Base-by-base conservation (phyloP, 2,329 filamentous ascomycete species). In the Fusarium piperis region DNA sequence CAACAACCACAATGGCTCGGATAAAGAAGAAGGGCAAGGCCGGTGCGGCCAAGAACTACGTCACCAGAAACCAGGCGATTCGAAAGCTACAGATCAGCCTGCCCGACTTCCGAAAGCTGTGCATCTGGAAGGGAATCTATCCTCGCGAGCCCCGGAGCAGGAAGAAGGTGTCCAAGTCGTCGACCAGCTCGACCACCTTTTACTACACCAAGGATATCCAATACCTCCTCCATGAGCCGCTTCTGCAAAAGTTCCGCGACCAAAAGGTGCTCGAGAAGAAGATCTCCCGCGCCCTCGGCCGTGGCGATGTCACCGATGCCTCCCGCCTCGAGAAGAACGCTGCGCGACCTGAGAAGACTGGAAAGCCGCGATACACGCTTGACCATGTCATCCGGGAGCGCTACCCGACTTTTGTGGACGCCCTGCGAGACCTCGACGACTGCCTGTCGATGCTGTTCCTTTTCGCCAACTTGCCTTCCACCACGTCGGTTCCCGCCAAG, bases 71-170 rank as follows among this genome's bases (percentile, higher is more conserved):
- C 44, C 94, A 98, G 86, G 96, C 96, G 51, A 94, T 99, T 78
- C 94, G 95, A 83, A 99, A 98, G 86, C 91, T 99, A 71, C 96
- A 99, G 85, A 93, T 99, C 83, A 97, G 93, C 79, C 90, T 99
- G 63, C 94, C 95, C 75, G 96, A 99, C 85, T 99, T 99, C 85
- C 92, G 96, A 84, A 93, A 97, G 85, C 89, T 99, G 81, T 99
- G 96, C 86, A 99, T 99, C 83, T 99, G 97, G 92, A 98, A 98
- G 87, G 96, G 95, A 78, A 98, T 99, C 82, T 99, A 98, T 84
- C 96, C 96, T 74, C 93, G 96, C 79, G 96, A 99, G 86, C 96
- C 96, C 72, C 91, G 96, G 79, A 97, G 93, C 86, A 95, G 94
- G 87, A 98, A 97, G 87, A 98, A 98, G 89, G 96, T 93, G 44